Percentiles rank a stretch among this genome's conserved stretches.
Conservation (phyloP, 1,284 basidiomycete species). For the Macrocybe sp. region DNA sequence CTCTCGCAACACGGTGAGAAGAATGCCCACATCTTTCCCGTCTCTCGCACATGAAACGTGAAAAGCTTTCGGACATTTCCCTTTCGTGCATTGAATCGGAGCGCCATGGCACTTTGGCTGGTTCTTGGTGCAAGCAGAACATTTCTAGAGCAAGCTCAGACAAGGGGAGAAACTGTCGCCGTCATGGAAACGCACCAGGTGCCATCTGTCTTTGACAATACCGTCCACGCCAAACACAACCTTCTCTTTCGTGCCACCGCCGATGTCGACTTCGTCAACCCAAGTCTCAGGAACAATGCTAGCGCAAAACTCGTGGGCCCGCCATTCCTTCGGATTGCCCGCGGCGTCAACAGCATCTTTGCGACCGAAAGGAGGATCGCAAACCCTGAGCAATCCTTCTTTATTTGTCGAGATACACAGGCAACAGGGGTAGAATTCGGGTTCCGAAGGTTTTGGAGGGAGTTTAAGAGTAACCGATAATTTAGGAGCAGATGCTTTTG, state of each 20-base stretch:
- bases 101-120: constrained; percentile 75
- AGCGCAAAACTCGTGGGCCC: constrained; percentile 77
- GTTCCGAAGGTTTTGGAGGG: constrained; percentile 52
- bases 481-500: constrained; percentile 25
- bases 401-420: constrained; percentile 65
- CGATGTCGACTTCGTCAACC: constrained; percentile 62
- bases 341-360: constrained; percentile 43
- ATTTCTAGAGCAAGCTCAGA: constrained; percentile 59
- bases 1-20: constrained; percentile 59
- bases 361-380: constrained; percentile 55
- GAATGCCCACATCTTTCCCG: constrained; percentile 45
- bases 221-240: constrained; percentile 78
- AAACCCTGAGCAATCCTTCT: constrained; percentile 63
- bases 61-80: constrained; percentile 90
- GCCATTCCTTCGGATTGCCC: constrained; percentile 45
- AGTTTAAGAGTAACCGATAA: constrained; percentile 57
- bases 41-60: constrained; percentile 88
- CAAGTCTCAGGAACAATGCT: constrained; percentile 81
- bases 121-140: constrained; percentile 71
- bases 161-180: constrained; percentile 5
- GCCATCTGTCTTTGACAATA: constrained; percentile 89
- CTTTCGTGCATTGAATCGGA: constrained; percentile 91
- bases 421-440: constrained; percentile 68
- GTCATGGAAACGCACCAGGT: constrained; percentile 54
- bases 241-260: constrained; percentile 38